Conservation (phyloP, 352 stramenopile genomes). For the Pythium sukuiense region DNA sequence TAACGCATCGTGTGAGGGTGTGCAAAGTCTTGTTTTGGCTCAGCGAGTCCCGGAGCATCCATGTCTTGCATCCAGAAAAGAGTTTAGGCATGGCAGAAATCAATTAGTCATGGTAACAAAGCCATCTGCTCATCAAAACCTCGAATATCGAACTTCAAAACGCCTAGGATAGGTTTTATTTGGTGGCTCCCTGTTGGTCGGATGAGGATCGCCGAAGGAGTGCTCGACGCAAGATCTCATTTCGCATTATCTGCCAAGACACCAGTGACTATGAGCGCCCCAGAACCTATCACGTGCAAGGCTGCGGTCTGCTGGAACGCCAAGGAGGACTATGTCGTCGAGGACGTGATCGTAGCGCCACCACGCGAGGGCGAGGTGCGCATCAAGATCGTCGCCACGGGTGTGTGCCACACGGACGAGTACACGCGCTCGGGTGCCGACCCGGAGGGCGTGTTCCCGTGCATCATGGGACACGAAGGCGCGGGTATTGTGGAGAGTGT, state of each 20-base stretch:
- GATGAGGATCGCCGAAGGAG: constrained; percentile 8
- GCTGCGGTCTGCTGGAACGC: constrained; percentile 86
- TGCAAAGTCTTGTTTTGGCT: too few relatives aligned
- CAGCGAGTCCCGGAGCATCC: too few relatives aligned
- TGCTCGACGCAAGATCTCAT: background rate
- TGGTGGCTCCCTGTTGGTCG: background rate
- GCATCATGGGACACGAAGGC: constrained; percentile 87
- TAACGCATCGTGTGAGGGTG: too few relatives aligned
- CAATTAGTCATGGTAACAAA: too few relatives aligned
- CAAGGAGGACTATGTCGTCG: constrained; percentile 82
- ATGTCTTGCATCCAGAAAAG: too few relatives aligned
- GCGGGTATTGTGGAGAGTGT: constrained; percentile 85
- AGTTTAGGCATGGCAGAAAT: too few relatives aligned
- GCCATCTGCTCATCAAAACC: too few relatives aligned
- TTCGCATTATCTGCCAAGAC: background rate
- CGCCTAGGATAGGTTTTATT: background rate
- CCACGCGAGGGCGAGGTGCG: constrained; percentile 74
- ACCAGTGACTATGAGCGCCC: constrained; percentile 42
- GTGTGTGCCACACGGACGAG: constrained; percentile 88
- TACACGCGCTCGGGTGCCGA: constrained; percentile 83
- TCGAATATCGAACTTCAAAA: background rate
- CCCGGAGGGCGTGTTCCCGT: constrained; percentile 81
- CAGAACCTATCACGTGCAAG: constrained; percentile 86
- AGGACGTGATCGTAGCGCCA: constrained; percentile 76
- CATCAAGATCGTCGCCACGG: constrained; percentile 83